A percentile compares a stretch with the other conserved stretches of the same genome.
Conservation (phyloP, 2,329 filamentous ascomycete genomes). For the Colletotrichum eleusines region DNA sequence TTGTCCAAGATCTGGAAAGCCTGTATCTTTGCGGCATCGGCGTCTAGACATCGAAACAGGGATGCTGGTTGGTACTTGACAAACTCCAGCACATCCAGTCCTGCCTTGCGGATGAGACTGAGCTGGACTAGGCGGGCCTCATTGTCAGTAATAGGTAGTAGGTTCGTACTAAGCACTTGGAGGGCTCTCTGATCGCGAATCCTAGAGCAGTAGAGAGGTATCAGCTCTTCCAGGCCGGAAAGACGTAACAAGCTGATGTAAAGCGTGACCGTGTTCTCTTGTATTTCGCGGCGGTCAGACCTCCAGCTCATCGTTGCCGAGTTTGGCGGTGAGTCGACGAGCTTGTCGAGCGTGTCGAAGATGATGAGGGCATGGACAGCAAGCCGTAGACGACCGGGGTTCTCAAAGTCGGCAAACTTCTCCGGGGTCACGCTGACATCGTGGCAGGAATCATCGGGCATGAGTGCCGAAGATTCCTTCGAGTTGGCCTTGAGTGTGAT, state of each 20-base stretch:
- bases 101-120: conserved; percentile 79
- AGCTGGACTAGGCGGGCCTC: conserved; percentile 77
- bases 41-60: conserved; percentile 62
- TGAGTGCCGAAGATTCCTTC: conserved; percentile 50
- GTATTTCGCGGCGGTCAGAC: conserved; percentile 58
- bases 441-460: conserved; percentile 33
- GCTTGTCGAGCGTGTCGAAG: conserved; percentile 73
- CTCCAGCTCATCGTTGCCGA: conserved; percentile 52
- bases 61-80: conserved; percentile 75
- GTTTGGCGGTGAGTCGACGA: conserved; percentile 54
- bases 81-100: conserved; percentile 79
- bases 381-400: conserved; percentile 75
- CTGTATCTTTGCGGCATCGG: conserved; percentile 46
- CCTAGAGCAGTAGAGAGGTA: conserved; percentile 90
- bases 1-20: conserved; percentile 65
- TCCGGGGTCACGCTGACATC: conserved; percentile 54
- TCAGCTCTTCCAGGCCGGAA: conserved; percentile 78
- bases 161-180: conserved; percentile 78
- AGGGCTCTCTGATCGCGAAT: conserved; percentile 74
- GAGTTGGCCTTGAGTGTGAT: conserved; percentile 58
- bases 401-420: conserved; percentile 66
- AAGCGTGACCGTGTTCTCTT: conserved; percentile 82
- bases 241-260: conserved; percentile 86
- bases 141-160: conserved; percentile 77
- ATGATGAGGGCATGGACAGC: conserved; percentile 75